Percentiles rank a stretch among this genome's conserved stretches.
Conservation (phyloP, 2,329 filamentous ascomycete species). For the Epichloe festucae region DNA sequence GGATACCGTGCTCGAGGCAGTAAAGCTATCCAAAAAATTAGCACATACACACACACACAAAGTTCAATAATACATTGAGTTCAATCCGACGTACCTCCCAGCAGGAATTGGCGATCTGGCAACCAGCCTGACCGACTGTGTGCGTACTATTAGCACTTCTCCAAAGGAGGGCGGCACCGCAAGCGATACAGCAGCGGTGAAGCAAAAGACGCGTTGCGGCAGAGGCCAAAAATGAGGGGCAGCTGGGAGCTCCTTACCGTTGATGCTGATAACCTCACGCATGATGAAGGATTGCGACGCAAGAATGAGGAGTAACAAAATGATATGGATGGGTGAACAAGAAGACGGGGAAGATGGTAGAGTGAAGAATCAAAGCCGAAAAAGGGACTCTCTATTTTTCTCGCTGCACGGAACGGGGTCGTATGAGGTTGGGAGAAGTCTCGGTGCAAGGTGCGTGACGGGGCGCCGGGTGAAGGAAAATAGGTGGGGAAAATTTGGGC, state of each 20-base stretch:
- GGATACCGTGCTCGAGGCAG: conserved; percentile 98
- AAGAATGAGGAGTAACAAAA: conserved; percentile 9
- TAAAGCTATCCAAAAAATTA: conserved; percentile 60
- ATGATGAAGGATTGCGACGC: conserved; percentile 45
- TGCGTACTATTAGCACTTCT: conserved; percentile 37
- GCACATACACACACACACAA: conserved; percentile 5
- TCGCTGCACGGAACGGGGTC: conserved; percentile 8
- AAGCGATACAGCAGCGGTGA: conserved; percentile 4
- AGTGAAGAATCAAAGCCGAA: conserved; percentile 13
- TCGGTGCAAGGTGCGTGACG: conserved; percentile 11
- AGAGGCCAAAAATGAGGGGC: conserved; percentile 17
- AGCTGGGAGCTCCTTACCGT: conserved; percentile 52
- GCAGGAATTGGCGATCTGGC: conserved; percentile 99
- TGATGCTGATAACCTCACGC: conserved; percentile 99
- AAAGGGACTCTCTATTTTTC: conserved; percentile 6
- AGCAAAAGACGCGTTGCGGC: conserved; percentile 8
- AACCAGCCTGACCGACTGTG: conserved; percentile 98
- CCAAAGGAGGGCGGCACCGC: background rate
- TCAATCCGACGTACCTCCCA: conserved; percentile 74
- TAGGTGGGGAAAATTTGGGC: conserved; percentile 36
- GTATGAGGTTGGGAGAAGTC: conserved; percentile 14
- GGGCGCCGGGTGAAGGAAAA: conserved; percentile 19
- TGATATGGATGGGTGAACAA: conserved; percentile 8
- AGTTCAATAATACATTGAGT: background rate
- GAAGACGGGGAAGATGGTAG: conserved; percentile 9